Evolutionary conservation across 2,329 filamentous ascomycete species (phyloP), one percentile per base, ranked within the genome.

Genomic region (Xylariales sp.): DNA sequence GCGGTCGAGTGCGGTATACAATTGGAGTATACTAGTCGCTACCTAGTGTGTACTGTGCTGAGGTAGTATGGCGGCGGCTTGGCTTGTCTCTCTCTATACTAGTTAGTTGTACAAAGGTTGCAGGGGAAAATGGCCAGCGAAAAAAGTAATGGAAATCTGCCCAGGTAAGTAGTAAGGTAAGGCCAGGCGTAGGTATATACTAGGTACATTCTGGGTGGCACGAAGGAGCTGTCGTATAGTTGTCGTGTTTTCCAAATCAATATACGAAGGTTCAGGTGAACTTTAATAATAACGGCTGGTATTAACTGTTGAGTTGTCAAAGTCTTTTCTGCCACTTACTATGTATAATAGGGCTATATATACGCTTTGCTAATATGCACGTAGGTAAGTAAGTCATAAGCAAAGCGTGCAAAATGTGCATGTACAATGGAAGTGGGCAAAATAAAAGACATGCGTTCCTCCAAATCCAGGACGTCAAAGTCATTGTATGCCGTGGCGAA

Each of bases 401-500:
- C 23, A 23, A 23, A 23, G 23, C 23, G 23, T 23, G 23, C 23
- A 23, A 23, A 23, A 23, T 23, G 23, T 23, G 23, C 2, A 23
- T 23, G 23, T 23, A 23, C 23, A 23, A 23, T 23, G 23, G 23
- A 23, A 23, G 43, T 9, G n/a, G 23, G 56, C 41, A 43, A 55
- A 18, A 41, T 23, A 5, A 56, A 30, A 39, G 28, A 56, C 23
- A 32, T 45, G 53, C 14, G 53, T 30, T 56, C 18, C 53, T 41
- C 36, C n/a, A 23, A 39, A 32, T 49, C 18, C 36, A 63, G 48
- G 41, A 62, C 39, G 52, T 57, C 61, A 62, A 67, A 58, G 59
- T 49, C 41, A 67, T 67, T 63, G 56, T 58, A 34, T 41, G 39
- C 34, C 41, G 49, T 49, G 45, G 30, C 65, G 61, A 67, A 68